Conservation (phyloP, 2,329 filamentous ascomycete species). For the Fusarium tjaetaba region DNA sequence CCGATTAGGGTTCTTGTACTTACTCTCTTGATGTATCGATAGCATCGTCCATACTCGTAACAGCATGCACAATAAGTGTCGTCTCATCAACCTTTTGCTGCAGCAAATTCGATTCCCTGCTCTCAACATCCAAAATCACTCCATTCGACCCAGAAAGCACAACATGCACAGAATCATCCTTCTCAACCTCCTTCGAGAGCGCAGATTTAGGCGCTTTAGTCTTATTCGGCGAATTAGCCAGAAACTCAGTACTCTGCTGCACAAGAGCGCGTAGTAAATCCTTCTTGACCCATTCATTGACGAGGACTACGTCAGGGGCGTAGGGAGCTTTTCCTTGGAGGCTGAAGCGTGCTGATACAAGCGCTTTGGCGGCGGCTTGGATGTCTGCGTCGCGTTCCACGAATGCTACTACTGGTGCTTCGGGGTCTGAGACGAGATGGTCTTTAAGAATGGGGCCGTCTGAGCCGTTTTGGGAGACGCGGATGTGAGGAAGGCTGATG, state of each 20-base stretch:
- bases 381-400: conserved; percentile 37
- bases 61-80: conserved; percentile 18
- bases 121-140: conserved; percentile 17
- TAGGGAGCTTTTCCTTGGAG: conserved; percentile 31
- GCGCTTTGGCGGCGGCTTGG: conserved; percentile 22
- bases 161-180: conserved; percentile 13
- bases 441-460: neutral
- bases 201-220: neutral
- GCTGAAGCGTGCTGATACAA: conserved; percentile 26
- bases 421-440: conserved; percentile 7
- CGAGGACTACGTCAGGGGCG: conserved; percentile 32
- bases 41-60: conserved; percentile 31
- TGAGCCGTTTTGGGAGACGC: conserved; percentile 13
- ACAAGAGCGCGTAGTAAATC: conserved; percentile 28
- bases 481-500: conserved; percentile 6
- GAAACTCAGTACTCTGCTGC: conserved; percentile 18
- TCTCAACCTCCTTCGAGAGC: conserved; percentile 4
- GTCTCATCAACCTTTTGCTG: conserved; percentile 14
- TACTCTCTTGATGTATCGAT: conserved; percentile 16
- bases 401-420: conserved; percentile 21
- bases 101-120: conserved; percentile 3
- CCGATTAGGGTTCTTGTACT: rapidly evolving
- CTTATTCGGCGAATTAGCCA: neutral
- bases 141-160: conserved; percentile 17
- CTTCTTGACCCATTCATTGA: conserved; percentile 40